These are phyloP conservation scores for Blastobotrys apis DNA, from an alignment of 1,139 yeast genomes.

Conservation along the genomic window DNA sequence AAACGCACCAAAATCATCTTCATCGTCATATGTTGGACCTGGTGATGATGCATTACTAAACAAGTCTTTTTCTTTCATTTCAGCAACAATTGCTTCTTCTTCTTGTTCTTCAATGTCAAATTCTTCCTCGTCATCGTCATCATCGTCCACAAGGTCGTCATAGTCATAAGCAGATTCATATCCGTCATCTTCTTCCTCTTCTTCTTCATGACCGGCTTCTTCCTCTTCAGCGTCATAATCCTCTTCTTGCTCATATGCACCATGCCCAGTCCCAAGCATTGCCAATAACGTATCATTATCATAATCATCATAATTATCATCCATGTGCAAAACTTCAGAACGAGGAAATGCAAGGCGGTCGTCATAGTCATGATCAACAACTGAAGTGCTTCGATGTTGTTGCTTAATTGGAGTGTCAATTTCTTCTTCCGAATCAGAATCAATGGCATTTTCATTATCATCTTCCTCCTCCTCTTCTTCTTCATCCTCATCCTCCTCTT, in stretches of 20 bases:
- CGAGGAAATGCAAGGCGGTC: constrained; percentile 18
- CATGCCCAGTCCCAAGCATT: constrained; percentile 13
- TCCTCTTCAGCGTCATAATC: constrained; percentile 27
- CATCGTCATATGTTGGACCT: constrained; percentile 12
- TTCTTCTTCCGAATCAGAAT: constrained; percentile 8
- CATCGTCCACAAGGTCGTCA: constrained; percentile 19
- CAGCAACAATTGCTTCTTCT: constrained; percentile 37
- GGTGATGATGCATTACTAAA: constrained; percentile 25
- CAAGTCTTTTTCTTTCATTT: constrained; percentile 27
- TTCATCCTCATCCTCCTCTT: neutral
- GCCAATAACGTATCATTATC: constrained; percentile 8
- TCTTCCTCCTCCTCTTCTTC: neutral
- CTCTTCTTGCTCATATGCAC: constrained; percentile 26
- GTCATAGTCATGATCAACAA: constrained; percentile 21
- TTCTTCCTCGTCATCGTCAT: constrained; percentile 26
- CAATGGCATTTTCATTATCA: constrained; percentile 7
- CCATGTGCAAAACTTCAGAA: neutral
- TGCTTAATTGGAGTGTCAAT: constrained; percentile 7
- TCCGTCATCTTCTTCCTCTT: constrained; percentile 23
- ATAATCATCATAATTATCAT: constrained; percentile 13
- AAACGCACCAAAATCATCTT: constrained; percentile 35
- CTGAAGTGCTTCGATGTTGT: constrained; percentile 11
- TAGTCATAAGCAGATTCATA: constrained; percentile 17
- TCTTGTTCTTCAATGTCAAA: constrained; percentile 35
- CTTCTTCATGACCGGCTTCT: constrained; percentile 29